Conservation (phyloP, 1,284 basidiomycete genomes). For the Cerrena zonata region DNA sequence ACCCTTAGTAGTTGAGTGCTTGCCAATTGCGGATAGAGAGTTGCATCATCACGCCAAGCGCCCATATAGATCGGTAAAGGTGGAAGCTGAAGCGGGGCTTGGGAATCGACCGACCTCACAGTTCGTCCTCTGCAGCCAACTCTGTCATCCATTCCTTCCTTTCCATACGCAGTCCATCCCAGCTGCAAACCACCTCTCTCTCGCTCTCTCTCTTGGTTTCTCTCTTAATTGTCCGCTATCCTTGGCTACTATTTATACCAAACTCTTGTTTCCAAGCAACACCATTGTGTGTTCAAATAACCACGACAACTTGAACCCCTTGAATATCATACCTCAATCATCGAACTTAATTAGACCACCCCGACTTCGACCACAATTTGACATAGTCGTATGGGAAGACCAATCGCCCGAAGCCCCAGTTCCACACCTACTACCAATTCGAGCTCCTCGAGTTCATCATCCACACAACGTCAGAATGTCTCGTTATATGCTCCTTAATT, state of each 20-base stretch:
- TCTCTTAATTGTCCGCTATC: no score
- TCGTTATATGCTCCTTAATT: not conserved
- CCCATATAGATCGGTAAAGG: not conserved
- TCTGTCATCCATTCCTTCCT: not conserved
- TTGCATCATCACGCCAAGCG: no score
- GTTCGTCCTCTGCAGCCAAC: not conserved
- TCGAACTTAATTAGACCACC: no score
- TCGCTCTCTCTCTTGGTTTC: not conserved
- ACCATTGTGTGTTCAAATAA: slow-evolving; percentile 1
- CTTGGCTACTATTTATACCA: no score
- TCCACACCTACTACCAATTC: no score
- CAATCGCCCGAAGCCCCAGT: slow-evolving; percentile 10
- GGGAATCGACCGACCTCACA: no score
- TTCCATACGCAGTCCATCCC: not conserved
- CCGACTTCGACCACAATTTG: slow-evolving; percentile 1
- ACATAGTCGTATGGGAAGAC: slow-evolving; percentile 15
- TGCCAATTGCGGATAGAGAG: no score
- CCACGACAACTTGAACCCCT: no score
- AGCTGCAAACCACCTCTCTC: not conserved
- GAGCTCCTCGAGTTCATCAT: no score
- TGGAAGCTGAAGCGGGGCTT: slow-evolving; percentile 1
- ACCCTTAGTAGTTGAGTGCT: no score
- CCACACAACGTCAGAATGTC: slow-evolving; percentile 13
- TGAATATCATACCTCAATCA: no score
- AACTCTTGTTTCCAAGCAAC: no score